Evolutionary conservation across 257 asterid genomes (phyloP).

Genomic region (Gentiana straminea): DNA sequence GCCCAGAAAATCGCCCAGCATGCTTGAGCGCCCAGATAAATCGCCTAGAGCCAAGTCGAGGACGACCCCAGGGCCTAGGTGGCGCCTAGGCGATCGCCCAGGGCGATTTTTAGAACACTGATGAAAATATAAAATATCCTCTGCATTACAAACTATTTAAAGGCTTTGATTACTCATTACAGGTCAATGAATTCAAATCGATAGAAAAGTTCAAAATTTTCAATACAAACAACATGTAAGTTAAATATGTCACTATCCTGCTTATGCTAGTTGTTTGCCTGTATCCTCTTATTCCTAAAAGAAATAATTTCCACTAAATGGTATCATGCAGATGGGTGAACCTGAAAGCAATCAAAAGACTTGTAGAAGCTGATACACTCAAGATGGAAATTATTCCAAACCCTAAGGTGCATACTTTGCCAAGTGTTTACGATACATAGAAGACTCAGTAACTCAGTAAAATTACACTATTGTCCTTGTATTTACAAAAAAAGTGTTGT

Average conservation of each 20-base stretch:
- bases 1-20: no score
- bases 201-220: constrained; percentile 97
- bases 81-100: no score
- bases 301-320: constrained; percentile 4
- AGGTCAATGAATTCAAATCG: constrained; percentile 91
- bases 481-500: neutral
- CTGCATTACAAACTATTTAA: neutral
- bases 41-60: no score
- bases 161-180: constrained; percentile 17
- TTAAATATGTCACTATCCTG: constrained; percentile 14
- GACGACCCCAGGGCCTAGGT: no score
- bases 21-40: no score
- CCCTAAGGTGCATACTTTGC: constrained; percentile 56
- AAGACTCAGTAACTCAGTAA: neutral
- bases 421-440: neutral
- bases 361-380: constrained; percentile 63
- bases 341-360: constrained; percentile 74
- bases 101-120: no score
- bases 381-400: constrained; percentile 98
- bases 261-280: neutral
- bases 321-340: constrained; percentile 78
- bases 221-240: constrained; percentile 98
- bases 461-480: neutral
- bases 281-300: neutral
- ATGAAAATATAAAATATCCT: neutral